Evolutionary conservation across 805 yeast genomes (phyloP).

Genomic region (Yarrowia sp.): DNA sequence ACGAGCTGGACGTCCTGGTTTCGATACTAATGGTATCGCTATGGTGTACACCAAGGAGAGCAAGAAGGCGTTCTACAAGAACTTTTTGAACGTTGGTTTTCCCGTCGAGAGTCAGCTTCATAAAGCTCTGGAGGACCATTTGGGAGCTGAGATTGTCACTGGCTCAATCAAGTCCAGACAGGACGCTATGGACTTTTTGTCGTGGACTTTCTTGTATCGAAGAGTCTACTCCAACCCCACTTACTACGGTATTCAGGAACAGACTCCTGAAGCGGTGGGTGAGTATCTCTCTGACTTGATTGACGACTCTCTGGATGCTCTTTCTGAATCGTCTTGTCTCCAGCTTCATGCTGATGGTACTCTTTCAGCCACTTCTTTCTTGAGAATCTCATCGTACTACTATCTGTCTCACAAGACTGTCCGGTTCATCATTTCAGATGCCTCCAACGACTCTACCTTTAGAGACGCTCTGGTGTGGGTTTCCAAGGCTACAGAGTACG

Average conservation of each 20-base stretch:
- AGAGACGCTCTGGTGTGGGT: conserved; percentile 62
- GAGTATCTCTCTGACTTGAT: conserved; percentile 50
- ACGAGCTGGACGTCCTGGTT: conserved; percentile 80
- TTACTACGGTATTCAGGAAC: conserved; percentile 71
- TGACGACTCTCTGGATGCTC: conserved; percentile 63
- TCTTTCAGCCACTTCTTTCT: conserved; percentile 65
- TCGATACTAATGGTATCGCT: conserved; percentile 73
- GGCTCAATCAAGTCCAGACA: conserved; percentile 64
- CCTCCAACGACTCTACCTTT: conserved; percentile 48
- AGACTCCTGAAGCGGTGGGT: conserved; percentile 43
- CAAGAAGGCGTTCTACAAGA: conserved; percentile 72
- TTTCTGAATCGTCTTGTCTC: conserved; percentile 73
- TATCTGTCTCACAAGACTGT: conserved; percentile 90
- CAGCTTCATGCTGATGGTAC: conserved; percentile 39
- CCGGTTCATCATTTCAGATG: conserved; percentile 59
- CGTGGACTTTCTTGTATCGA: conserved; percentile 74
- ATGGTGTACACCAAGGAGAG: conserved; percentile 73
- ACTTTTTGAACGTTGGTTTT: conserved; percentile 73
- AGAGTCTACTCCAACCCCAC: conserved; percentile 77
- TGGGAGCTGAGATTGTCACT: conserved; percentile 76
- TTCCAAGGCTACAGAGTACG: conserved; percentile 73
- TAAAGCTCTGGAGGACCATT: conserved; percentile 71
- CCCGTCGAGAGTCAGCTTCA: conserved; percentile 81
- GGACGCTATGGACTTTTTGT: conserved; percentile 69
- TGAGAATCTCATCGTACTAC: conserved; percentile 85